Conservation (phyloP, 2,329 filamentous ascomycete genomes). For the Talaromyces albobiverticillius region DNA sequence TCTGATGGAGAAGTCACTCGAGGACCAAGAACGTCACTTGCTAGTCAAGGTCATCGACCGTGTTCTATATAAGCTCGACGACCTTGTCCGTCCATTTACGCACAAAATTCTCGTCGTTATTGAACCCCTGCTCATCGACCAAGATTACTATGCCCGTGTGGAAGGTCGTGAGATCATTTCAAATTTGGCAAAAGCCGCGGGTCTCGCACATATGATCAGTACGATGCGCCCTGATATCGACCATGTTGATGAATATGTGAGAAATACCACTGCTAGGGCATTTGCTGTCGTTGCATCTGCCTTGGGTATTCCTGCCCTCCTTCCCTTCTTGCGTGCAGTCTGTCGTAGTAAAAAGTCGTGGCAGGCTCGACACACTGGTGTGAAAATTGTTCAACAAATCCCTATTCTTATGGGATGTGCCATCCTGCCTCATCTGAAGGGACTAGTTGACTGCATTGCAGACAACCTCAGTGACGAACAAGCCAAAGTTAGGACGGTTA, state of each 20-base stretch:
- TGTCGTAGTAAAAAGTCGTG: slow-evolving; percentile 98
- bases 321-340: slow-evolving; percentile 92
- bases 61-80: slow-evolving; percentile 96
- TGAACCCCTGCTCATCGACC: slow-evolving; percentile 96
- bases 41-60: slow-evolving; percentile 99
- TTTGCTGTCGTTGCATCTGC: slow-evolving; percentile 97
- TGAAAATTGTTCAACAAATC: slow-evolving; percentile 99
- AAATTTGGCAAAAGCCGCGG: slow-evolving; percentile 93
- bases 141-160: slow-evolving; percentile 98
- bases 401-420: slow-evolving; percentile 98
- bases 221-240: slow-evolving; percentile 99
- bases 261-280: slow-evolving; percentile 94
- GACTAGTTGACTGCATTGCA: slow-evolving; percentile 91
- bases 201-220: slow-evolving; percentile 97
- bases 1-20: slow-evolving; percentile 96
- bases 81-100: slow-evolving; percentile 90
- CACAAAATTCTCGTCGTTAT: slow-evolving; percentile 99
- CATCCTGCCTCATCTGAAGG: slow-evolving; percentile 90
- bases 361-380: slow-evolving; percentile 95
- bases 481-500: slow-evolving; percentile 95
- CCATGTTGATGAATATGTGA: slow-evolving; percentile 95
- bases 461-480: slow-evolving; percentile 97
- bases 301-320: slow-evolving; percentile 87
- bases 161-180: slow-evolving; percentile 99
- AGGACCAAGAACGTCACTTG: slow-evolving; percentile 96